phyloP scores from a whole-genome alignment of 768 basidiomycete species.

The Fistulinella prunicolor region DNA sequence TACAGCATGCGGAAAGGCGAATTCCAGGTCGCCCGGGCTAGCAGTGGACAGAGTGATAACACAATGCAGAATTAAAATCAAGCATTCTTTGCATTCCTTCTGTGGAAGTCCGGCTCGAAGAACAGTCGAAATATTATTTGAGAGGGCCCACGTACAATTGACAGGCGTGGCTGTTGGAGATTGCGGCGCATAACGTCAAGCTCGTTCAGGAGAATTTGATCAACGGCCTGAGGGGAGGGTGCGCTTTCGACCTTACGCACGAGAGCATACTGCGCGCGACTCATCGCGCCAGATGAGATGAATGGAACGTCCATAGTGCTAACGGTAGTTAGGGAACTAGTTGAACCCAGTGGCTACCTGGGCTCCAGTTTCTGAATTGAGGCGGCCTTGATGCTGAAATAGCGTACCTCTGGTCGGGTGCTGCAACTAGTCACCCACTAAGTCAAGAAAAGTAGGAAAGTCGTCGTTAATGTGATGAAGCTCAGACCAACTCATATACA shows the following conservation, averaged over 20 bases:
- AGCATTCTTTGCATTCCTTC: constrained; percentile 62
- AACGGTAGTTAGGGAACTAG: neutral
- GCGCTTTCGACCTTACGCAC: constrained; percentile 72
- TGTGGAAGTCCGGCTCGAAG: constrained; percentile 27
- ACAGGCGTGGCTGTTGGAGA: constrained; percentile 48
- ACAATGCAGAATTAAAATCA: constrained; percentile 73
- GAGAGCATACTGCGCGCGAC: constrained; percentile 70
- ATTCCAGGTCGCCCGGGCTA: constrained; percentile 50
- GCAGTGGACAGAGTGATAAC: constrained; percentile 46
- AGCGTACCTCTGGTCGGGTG: constrained; percentile 17
- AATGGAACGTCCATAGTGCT: constrained; percentile 71
- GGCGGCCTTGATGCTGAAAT: constrained; percentile 7
- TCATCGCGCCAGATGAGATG: constrained; percentile 73
- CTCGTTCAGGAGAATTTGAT: constrained; percentile 59
- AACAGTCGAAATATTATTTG: constrained; percentile 1
- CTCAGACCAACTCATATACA: too few species aligned
- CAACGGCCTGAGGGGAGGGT: constrained; percentile 51
- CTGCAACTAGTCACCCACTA: neutral
- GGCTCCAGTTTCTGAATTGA: too few species aligned
- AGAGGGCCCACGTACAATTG: constrained; percentile 46
- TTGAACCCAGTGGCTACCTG: neutral
- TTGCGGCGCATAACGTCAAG: constrained; percentile 53
- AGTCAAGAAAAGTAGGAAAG: neutral
- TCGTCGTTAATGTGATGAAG: neutral
- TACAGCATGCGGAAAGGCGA: constrained; percentile 73